Evolutionary conservation across 2,329 filamentous ascomycete species (phyloP), one percentile per base, ranked within the genome.

Genomic region (Iodosphaeria phyllophila): DNA sequence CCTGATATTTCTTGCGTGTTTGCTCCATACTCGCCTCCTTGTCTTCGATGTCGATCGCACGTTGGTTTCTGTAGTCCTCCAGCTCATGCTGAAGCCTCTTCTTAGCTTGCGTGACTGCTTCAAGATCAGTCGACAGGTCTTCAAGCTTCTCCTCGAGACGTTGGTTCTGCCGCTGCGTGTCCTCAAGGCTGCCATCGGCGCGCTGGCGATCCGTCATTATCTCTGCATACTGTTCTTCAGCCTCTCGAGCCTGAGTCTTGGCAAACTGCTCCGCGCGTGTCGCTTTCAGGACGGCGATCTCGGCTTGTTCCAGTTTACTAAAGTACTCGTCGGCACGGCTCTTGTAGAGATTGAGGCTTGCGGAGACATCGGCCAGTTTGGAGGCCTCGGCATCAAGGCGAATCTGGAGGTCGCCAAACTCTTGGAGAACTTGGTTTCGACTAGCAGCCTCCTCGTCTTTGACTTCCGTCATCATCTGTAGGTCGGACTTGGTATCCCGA

Each of bases 11-110:
- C 60, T 86, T 89, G 41, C 86, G 71, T 21, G 86, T 93, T 51
- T 95, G 86, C 52, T 98, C 89, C 68, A 93, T 78, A 36, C 79
- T 89, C 7, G 75, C 75, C 50, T 95, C 86, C 48, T 89, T 93
- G 51, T 98, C 86, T 49, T 95, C 89, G 28, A 95, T 79, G 40
- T 95, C 89, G 49, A 92, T 92, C 29, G 84, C 84, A 23, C 86
- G 72, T 50, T 93, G 84, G 44, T 74, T 92, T 31, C 89, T 73
- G 56, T 95, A 98, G 50, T 98, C 86, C 49, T 95, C 86, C 3
- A 98, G 74, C 54, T 98, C 86, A 43, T 95, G 84, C 48, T 98
- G 86, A 13, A 95, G 71, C 30, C 86, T 71, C 53, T 84, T 92
- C 63, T 92, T 92, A 12, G 82, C 72, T 52, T 93, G 84, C 11